A percentile compares a stretch with the other conserved stretches of the same genome.
Evolutionary conservation across 208 protist species (phyloP).

Genomic region (Angomonas ambiguus): DNA sequence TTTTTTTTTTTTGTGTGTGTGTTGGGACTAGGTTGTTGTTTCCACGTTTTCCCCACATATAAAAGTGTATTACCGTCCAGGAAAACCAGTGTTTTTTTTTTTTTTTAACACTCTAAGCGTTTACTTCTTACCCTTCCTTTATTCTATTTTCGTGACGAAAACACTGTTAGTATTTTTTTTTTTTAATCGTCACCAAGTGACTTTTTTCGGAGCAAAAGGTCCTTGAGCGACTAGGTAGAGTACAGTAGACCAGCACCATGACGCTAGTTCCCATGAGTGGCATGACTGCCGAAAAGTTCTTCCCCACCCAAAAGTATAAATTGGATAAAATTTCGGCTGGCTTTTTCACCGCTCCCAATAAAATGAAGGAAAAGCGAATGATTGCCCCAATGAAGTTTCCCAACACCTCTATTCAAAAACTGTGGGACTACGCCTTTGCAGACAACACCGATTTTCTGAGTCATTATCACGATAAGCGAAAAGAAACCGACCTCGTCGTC

Average conservation of each 20-base stretch:
- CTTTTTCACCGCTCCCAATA: slow-evolving; percentile 60
- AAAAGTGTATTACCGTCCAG: too few species aligned
- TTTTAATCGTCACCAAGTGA: too few species aligned
- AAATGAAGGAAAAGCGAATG: slow-evolving; percentile 70
- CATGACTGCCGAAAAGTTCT: slow-evolving; percentile 37
- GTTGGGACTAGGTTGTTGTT: too few species aligned
- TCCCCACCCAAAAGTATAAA: slow-evolving; percentile 61
- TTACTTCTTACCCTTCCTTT: too few species aligned
- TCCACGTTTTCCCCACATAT: too few species aligned
- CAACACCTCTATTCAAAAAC: slow-evolving; percentile 63
- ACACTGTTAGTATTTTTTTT: too few species aligned
- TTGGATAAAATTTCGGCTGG: slow-evolving; percentile 41
- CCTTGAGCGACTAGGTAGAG: too few species aligned
- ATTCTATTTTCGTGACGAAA: not conserved
- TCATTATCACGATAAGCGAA: slow-evolving; percentile 65
- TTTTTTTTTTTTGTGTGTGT: not conserved
- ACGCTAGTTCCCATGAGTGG: slow-evolving; percentile 37
- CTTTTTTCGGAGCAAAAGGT: too few species aligned
- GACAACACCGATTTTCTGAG: slow-evolving; percentile 62
- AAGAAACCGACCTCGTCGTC: slow-evolving; percentile 56
- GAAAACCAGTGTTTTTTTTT: too few species aligned
- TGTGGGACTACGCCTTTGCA: slow-evolving; percentile 69
- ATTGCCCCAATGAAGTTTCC: slow-evolving; percentile 47
- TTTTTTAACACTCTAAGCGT: too few species aligned
- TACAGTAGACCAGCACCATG: too few species aligned